These are phyloP conservation scores for Eucalyptus tenuipes DNA, from an alignment of 345 rosid species.

Conservation along the genomic window DNA sequence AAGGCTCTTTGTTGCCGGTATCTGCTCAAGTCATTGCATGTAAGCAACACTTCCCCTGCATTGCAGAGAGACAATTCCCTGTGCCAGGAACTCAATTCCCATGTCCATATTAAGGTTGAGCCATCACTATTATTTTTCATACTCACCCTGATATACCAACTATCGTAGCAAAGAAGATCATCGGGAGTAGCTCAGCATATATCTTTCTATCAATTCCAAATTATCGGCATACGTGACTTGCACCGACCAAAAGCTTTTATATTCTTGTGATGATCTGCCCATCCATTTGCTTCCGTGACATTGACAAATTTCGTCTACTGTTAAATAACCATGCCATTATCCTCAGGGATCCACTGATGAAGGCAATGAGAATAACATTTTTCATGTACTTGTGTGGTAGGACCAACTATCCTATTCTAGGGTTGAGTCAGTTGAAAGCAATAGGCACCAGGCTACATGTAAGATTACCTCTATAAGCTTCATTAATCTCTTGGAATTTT, in stretches of 20 bases:
- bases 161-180: not conserved
- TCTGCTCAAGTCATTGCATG: not conserved
- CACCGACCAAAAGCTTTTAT: not conserved
- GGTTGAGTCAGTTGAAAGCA: not conserved
- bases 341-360: not conserved
- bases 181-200: not conserved
- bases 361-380: not conserved
- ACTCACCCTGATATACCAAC: not conserved
- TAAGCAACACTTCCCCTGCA: not conserved
- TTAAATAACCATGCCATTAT: not conserved
- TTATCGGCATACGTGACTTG: not conserved
- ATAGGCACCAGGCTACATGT: not conserved
- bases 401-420: not conserved
- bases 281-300: not conserved
- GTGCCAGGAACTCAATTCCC: not conserved
- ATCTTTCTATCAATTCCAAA: not conserved
- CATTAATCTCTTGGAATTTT: conserved; percentile 73
- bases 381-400: not conserved
- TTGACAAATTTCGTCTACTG: not conserved
- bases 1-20: not conserved
- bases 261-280: not conserved
- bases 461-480: conserved; percentile 57
- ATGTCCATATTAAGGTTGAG: not conserved
- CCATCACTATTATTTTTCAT: not conserved
- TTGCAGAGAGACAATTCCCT: not conserved